Evolutionary conservation across 164 flowering plant genomes (phyloP).

Genomic region (Magnolia officinalis): DNA sequence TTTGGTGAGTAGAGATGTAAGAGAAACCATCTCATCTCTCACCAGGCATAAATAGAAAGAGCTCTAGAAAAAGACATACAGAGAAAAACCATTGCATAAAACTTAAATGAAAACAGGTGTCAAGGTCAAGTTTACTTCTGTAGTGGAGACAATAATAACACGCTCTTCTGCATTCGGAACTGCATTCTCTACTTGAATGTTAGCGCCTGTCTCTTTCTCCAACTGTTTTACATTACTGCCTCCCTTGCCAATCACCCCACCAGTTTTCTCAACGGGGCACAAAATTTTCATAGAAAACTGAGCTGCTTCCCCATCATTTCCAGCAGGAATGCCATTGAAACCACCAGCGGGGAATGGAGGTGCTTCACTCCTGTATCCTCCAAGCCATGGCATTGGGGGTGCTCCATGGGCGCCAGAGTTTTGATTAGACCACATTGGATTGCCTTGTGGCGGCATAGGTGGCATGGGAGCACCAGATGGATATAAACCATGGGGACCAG

Average conservation of each 20-base stretch:
- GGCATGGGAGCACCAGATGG: slow-evolving; percentile 38
- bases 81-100: neutral
- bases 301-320: slow-evolving; percentile 34
- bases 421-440: slow-evolving; percentile 41
- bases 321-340: slow-evolving; percentile 32
- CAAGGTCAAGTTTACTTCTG: slow-evolving; percentile 38
- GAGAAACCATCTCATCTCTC: neutral
- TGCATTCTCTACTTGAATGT: slow-evolving; percentile 53
- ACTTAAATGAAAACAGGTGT: neutral
- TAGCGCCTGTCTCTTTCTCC: slow-evolving; percentile 61
- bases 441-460: slow-evolving; percentile 34
- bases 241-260: slow-evolving; percentile 76
- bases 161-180: slow-evolving; percentile 51
- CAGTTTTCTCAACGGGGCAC: slow-evolving; percentile 60
- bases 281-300: slow-evolving; percentile 67
- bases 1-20: neutral
- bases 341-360: slow-evolving; percentile 35
- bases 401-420: slow-evolving; percentile 30
- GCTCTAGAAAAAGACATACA: neutral
- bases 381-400: slow-evolving; percentile 50
- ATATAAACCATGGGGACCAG: slow-evolving; percentile 33
- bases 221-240: slow-evolving; percentile 56
- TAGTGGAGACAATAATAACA: slow-evolving; percentile 54
- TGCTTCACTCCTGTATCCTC: slow-evolving; percentile 30
- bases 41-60: neutral